Conservation (phyloP, 2,329 filamentous ascomycete genomes). For the Xylaria sp. region DNA sequence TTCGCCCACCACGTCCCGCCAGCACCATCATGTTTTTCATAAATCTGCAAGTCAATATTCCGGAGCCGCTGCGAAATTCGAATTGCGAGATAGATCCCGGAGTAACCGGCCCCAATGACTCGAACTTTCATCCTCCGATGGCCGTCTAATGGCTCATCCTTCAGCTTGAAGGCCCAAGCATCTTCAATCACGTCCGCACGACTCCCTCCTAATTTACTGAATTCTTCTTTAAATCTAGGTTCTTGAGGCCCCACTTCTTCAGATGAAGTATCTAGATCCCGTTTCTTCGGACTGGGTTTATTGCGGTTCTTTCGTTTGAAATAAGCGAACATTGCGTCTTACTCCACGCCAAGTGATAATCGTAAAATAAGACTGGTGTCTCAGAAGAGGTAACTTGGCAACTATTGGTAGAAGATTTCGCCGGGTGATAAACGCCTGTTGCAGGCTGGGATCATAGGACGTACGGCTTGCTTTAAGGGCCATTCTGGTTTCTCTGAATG, state of each 20-base stretch:
- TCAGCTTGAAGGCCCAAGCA: constrained; percentile 39
- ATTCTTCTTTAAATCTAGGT: no score
- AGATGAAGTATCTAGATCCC: constrained; percentile 1
- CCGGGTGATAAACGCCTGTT: neutral
- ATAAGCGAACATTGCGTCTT: neutral
- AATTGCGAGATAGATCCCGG: constrained; percentile 51
- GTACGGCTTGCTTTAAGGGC: neutral
- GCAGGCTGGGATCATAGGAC: neutral
- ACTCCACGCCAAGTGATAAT: neutral
- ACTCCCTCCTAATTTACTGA: no score
- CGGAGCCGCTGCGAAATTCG: constrained; percentile 51
- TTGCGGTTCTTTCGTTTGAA: neutral
- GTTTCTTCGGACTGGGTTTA: constrained; percentile 2
- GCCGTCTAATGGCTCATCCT: constrained; percentile 47
- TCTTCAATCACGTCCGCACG: constrained; percentile 26
- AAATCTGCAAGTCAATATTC: constrained; percentile 51
- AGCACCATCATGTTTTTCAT: constrained; percentile 51
- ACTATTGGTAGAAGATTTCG: neutral
- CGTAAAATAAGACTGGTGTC: neutral
- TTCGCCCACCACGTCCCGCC: constrained; percentile 56
- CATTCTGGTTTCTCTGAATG: neutral
- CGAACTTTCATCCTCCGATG: constrained; percentile 51
- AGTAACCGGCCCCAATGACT: constrained; percentile 52
- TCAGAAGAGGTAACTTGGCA: neutral
- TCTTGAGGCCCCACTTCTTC: no score